Evolutionary conservation across 2,329 filamentous ascomycete genomes (phyloP), one percentile per base, ranked within the genome.

Genomic region (Aureobasidium vineae): DNA sequence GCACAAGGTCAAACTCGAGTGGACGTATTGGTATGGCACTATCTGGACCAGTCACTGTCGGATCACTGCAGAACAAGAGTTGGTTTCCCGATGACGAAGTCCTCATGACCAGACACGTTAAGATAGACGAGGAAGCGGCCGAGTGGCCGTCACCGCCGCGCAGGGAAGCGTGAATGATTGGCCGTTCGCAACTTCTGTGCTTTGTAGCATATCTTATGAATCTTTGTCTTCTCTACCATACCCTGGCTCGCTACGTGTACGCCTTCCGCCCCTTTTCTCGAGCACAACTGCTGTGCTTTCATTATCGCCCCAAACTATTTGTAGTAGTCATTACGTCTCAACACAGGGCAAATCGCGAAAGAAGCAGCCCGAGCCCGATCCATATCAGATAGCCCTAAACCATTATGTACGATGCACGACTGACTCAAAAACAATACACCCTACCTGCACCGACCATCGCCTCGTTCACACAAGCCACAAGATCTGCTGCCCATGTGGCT

Each of bases 81-180:
- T 61, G 57, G 57, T 61, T 61, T 26, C 57, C 57, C 16, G 57
- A 61, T 11, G 57, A 61, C n/a, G 57, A 61, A 13, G 57, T 61
- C 3, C n/a, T 49, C 2, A 61, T 61, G 57, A 61, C 57, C 6
- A 47, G 43, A 38, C 57, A 49, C 3, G 43, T 61, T 43, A 61
- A 61, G 1, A 45, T 61, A 3, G 57, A 61, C 13, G 57, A 61
- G n/a, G 57, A 61, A 26, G 57, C 31, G 7, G 57, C 26, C 5
- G 57, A 36, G 5, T 47, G 41, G 28, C 19, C 43, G 13, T 4
- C 11, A 11, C 57, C 54, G 1, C 54, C 54, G 4, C 38, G 5
- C 6, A 59, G 40, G 8, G 11, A 31, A 6, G 16, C 10, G 40
- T 45, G 36, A 56, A 3, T n/a, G n/a, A n/a, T 19, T 13, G 7